Conservation (phyloP, 495 filamentous ascomycete genomes). For the Staphylotrichum longicolle region DNA sequence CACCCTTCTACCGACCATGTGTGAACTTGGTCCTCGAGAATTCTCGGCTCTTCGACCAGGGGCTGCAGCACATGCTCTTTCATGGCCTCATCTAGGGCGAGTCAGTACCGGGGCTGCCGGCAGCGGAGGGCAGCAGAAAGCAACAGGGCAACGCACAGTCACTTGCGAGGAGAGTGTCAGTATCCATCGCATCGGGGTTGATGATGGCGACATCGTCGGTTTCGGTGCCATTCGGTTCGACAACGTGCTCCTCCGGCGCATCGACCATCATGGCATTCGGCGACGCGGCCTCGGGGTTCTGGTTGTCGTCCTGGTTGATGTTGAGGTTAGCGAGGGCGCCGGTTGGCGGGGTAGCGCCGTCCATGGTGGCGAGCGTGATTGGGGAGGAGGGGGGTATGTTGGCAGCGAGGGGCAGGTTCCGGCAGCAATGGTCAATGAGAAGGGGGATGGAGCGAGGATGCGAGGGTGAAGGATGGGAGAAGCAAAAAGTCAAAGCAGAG, state of each 20-base stretch:
- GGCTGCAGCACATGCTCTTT: constrained; percentile 65
- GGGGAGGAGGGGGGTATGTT: neutral
- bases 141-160: constrained; percentile 56
- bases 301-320: constrained; percentile 35
- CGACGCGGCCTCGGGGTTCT: constrained; percentile 36
- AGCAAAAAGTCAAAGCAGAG: neutral
- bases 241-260: constrained; percentile 64
- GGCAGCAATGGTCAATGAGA: neutral
- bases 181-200: constrained; percentile 57
- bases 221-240: constrained; percentile 61
- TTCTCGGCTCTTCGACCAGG: constrained; percentile 60
- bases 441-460: too few relatives aligned
- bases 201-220: constrained; percentile 84
- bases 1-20: constrained; percentile 89
- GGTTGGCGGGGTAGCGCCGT: constrained; percentile 24
- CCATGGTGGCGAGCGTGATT: constrained; percentile 11
- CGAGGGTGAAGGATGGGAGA: too few relatives aligned
- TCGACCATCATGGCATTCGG: constrained; percentile 70
- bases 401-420: neutral
- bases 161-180: constrained; percentile 52
- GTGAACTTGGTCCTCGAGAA: constrained; percentile 71
- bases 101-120: constrained; percentile 28
- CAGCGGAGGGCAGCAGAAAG: constrained; percentile 1
- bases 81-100: constrained; percentile 71
- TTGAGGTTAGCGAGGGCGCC: constrained; percentile 31